These are phyloP conservation scores for Peniophora sp. DNA, from an alignment of 1,284 basidiomycete genomes.

Conservation along the genomic window DNA sequence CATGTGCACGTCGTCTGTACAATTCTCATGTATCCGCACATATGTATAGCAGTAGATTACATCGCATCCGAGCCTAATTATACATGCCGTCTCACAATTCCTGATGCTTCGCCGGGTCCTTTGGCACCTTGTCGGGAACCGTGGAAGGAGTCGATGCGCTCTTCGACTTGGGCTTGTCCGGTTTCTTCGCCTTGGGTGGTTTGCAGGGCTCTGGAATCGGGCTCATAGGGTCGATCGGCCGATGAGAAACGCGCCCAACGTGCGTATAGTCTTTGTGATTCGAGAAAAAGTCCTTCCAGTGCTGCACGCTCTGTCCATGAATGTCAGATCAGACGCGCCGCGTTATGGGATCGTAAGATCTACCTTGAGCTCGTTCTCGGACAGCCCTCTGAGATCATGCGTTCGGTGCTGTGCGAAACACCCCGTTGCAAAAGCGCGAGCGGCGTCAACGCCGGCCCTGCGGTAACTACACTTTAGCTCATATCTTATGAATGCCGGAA, in stretches of 20 bases:
- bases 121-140: conserved; percentile 7
- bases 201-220: conserved; percentile 79
- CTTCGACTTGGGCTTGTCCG: conserved; percentile 8
- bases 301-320: conserved; percentile 53
- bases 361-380: conserved; percentile 64
- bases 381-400: conserved; percentile 81
- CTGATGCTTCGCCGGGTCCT: conserved; percentile 18
- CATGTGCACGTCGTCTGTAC: not conserved
- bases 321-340: conserved; percentile 3
- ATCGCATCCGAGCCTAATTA: not conserved
- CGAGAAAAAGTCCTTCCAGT: conserved; percentile 87
- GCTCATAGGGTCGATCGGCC: conserved; percentile 69
- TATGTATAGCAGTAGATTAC: conserved; percentile 1
- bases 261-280: conserved; percentile 73
- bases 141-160: conserved; percentile 8
- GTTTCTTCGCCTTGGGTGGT: conserved; percentile 33
- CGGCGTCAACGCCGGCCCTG: conserved; percentile 84
- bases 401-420: conserved; percentile 88
- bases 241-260: conserved; percentile 69
- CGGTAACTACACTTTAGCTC: not conserved
- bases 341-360: conserved; percentile 1
- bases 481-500: conserved; percentile 1
- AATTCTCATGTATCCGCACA: not conserved
- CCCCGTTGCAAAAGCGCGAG: conserved; percentile 85
- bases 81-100: conserved; percentile 26